Base-by-base conservation (phyloP, 495 filamentous ascomycete species). In the Aspergillus haitiensis region DNA sequence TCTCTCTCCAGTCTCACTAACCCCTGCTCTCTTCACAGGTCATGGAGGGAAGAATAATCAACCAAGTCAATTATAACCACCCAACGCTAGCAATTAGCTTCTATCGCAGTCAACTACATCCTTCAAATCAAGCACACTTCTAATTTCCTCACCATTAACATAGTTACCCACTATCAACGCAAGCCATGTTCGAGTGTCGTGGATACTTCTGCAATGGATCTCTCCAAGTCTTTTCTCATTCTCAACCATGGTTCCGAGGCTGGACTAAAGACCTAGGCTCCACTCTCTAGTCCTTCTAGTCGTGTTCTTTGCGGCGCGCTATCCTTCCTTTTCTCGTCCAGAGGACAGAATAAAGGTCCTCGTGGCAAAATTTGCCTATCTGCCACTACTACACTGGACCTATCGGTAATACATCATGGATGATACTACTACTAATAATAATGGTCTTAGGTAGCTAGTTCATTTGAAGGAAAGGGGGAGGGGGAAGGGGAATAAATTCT, bases 201-300 rank as follows among this genome's bases (percentile, higher is more conserved):
- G 42, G 42, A 16, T 46, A 21, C 16, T 47, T 47, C 15, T 47
- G 16, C 27, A 18, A 47, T 47, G 44, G 44, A 18, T 47, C 32
- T 34, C 21, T 51, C 48, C 48, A 34, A 18, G 16, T 59, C 27
- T 21, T 15, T 49, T 12, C 11, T 50, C 21, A 34, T 6, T 5
- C 3, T 27, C 13, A 58, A 35, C 62, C 58, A 54, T 59, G 62
- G 62, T 58, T 61, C 62, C 27, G 31, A 35, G 36, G 6, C 27
- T 15, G 33, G 46, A 45, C 62, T 64, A 64, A 60, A 12, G 9
- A 11, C 1, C 1, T 15, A n/a, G 21, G 15, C 52, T 51, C 72
- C 72, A 72, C 70, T 39, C 35, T 52, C 70, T 73, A 73, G 65
- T 73, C 64, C 47, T 67, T 69, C 63, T 75, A 73, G 67, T 62